Evolutionary conservation across 306 rosid genomes (phyloP).

Genomic region (Argentina anserina): DNA sequence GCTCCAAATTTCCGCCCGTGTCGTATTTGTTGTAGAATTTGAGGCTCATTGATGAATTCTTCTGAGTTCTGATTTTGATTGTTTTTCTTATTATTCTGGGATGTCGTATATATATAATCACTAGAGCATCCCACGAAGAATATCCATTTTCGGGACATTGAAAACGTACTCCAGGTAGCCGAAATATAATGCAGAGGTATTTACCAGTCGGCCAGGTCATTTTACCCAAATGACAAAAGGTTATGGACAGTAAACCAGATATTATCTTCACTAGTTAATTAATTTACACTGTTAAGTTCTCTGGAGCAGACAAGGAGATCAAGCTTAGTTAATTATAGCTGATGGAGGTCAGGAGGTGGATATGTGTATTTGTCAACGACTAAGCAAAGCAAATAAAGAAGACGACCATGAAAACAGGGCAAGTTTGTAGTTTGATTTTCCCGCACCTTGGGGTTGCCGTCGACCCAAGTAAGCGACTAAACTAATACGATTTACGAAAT

Average conservation of each 20-base stretch:
- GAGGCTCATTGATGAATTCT: background rate
- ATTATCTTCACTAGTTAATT: background rate
- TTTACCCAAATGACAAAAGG: background rate
- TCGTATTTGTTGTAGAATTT: background rate
- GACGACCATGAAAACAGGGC: slow-evolving; percentile 16
- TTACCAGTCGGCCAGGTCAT: background rate
- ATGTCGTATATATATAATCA: background rate
- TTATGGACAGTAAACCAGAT: background rate
- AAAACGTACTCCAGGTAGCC: background rate
- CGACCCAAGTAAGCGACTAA: slow-evolving; percentile 21
- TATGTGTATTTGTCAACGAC: slow-evolving; percentile 5
- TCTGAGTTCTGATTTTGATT: background rate
- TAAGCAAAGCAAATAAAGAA: background rate
- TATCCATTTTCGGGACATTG: background rate
- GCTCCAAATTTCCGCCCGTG: background rate
- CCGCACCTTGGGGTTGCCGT: slow-evolving; percentile 28
- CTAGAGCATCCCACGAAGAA: background rate
- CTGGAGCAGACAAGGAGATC: background rate
- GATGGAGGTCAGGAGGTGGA: no score
- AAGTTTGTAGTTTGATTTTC: slow-evolving; percentile 29
- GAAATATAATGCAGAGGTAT: background rate
- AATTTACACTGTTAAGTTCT: background rate
- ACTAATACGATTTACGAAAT: background rate
- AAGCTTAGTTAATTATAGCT: background rate
- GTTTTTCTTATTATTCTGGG: background rate